Base-by-base conservation (phyloP, 2,329 filamentous ascomycete species). In the Hypoxylon sp. region DNA sequence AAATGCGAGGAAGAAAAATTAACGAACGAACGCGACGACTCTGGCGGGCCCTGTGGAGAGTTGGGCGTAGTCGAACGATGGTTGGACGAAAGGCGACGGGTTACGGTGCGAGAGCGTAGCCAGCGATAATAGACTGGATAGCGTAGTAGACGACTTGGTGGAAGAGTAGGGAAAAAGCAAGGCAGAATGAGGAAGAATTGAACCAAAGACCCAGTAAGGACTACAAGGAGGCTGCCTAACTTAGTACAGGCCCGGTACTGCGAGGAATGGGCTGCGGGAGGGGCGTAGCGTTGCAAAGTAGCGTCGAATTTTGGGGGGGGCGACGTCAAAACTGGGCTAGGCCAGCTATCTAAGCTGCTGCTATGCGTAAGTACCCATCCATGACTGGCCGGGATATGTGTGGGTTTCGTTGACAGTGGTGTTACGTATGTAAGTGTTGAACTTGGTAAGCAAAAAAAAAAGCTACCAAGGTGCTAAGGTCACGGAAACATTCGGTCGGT, bases 11-110 rank as follows among this genome's bases (percentile, higher is more conserved):
- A 70, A 66, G 68, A 72, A 66, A 67, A 67, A 69, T 69, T 72
- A 74, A 75, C 66, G 73, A 75, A 74, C 67, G 73, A 63, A 76
- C 72, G 69, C 72, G 70, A 72, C 74, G 66, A 74, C 75, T 75
- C 47, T 67, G 64, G 67, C 65, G 64, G 64, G 42, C 58, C 67
- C 62, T 57, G 62, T 71, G 69, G 66, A 69, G 68, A 68, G 57
- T 54, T 66, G 61, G 59, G 55, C 59, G 50, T 71, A 70, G 72
- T 71, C 67, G 69, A 69, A 67, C 67, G 72, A 74, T 72, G 71
- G 71, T 73, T 73, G 71, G 73, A 69, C 63, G 59, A 67, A 70
- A 67, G 71, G 72, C 63, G 68, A 70, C 71, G 69, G 73, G 55
- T 44, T 51, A 48, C 51, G 63, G 57, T 73, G 66, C 71, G 70